Conservation (phyloP, 2,329 filamentous ascomycete species). For the Cladosporium sp. region DNA sequence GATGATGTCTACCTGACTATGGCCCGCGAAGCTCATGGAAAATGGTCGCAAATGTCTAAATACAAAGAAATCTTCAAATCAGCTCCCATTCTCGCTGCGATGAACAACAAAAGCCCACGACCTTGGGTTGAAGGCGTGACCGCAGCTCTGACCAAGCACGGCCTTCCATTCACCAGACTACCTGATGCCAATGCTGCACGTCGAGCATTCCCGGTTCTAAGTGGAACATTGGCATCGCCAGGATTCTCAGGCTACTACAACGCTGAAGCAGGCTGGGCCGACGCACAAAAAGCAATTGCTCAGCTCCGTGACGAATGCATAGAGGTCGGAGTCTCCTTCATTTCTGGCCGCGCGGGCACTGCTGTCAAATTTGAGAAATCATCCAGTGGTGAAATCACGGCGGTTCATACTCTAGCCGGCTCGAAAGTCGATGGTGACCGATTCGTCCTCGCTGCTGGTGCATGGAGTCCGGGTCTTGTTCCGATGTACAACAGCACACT, state of each 20-base stretch:
- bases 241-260: conserved; percentile 17
- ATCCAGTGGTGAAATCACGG: background rate
- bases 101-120: conserved; percentile 2
- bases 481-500: conserved; percentile 19
- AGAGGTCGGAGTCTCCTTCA: conserved; percentile 4
- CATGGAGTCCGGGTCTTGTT: conserved; percentile 23
- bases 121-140: conserved; percentile 6
- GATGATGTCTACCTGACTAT: conserved; percentile 27
- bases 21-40: conserved; percentile 25
- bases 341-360: background rate
- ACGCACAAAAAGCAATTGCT: conserved; percentile 20
- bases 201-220: background rate
- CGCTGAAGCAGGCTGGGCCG: conserved; percentile 17
- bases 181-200: background rate
- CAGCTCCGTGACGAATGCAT: conserved; percentile 8
- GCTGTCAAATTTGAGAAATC: background rate
- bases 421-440: conserved; percentile 13
- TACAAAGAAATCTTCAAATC: background rate
- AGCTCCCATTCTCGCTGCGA: conserved; percentile 4
- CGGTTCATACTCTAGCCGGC: background rate
- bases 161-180: conserved; percentile 1
- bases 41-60: background rate
- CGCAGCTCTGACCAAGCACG: background rate
- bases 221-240: background rate
- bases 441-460: conserved; percentile 25